Percentiles rank a stretch among this genome's conserved stretches.
Conservation (phyloP, 1,284 basidiomycete species). For the Ceratobasidium sp. region DNA sequence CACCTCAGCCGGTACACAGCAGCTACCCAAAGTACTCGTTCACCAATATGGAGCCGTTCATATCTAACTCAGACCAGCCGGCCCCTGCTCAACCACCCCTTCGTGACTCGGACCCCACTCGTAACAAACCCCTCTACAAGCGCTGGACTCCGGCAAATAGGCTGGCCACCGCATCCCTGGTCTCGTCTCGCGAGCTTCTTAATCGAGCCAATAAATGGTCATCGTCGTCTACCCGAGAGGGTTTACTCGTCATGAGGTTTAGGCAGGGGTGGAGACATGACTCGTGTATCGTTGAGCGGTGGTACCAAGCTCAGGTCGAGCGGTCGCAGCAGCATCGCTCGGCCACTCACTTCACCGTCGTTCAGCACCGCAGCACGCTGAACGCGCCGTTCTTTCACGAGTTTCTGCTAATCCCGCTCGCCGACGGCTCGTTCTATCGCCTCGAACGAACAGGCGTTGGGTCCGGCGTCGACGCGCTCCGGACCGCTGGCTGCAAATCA, state of each 20-base stretch:
- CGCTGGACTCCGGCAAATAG: no score
- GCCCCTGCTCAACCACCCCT: no score
- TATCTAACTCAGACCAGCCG: no score
- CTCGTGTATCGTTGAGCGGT: background rate
- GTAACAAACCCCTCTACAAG: no score
- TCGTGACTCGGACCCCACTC: no score
- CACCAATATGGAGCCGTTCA: no score
- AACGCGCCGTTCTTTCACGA: conserved; percentile 20
- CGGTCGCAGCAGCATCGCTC: background rate
- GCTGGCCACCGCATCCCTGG: background rate
- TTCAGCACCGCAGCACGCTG: conserved; percentile 1
- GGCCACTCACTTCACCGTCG: background rate
- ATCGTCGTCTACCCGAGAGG: background rate
- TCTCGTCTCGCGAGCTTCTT: background rate
- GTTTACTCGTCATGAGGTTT: conserved; percentile 2
- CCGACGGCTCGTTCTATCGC: conserved; percentile 9
- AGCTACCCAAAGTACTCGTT: no score
- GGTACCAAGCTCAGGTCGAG: conserved; percentile 12
- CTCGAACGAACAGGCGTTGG: conserved; percentile 19
- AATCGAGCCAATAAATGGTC: background rate
- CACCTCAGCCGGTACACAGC: no score
- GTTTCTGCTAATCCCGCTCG: background rate
- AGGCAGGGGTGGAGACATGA: background rate
- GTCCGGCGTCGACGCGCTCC: background rate
- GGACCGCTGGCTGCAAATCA: background rate